Percentiles rank a stretch among this genome's conserved stretches.
Conservation (phyloP, 2,329 filamentous ascomycete species). For the Falciphora oryzae region DNA sequence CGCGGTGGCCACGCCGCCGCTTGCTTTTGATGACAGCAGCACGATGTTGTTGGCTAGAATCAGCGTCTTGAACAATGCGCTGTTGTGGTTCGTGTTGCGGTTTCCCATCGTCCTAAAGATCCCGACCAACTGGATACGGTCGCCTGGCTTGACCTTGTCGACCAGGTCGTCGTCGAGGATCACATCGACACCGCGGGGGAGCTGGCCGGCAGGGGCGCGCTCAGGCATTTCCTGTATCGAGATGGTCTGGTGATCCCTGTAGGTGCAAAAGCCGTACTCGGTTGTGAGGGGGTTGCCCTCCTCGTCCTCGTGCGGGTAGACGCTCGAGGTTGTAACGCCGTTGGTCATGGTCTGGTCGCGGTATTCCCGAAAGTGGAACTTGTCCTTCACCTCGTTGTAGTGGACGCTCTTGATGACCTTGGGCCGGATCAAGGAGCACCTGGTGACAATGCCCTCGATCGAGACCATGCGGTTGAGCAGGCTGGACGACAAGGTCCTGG, state of each 20-base stretch:
- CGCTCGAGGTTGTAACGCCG: constrained; percentile 79
- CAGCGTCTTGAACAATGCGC: constrained; percentile 89
- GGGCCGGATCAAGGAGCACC: constrained; percentile 88
- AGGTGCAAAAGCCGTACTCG: constrained; percentile 93
- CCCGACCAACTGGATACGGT: constrained; percentile 94
- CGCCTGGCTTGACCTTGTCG: constrained; percentile 89
- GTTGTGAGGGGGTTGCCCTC: constrained; percentile 88
- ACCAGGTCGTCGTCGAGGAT: constrained; percentile 96
- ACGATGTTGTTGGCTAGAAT: constrained; percentile 94
- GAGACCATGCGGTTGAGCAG: constrained; percentile 97
- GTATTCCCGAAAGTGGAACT: constrained; percentile 87
- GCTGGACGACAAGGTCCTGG: constrained; percentile 79
- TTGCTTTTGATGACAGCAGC: constrained; percentile 89
- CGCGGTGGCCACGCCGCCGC: constrained; percentile 85
- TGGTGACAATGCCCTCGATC: constrained; percentile 93
- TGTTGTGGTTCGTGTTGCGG: constrained; percentile 83
- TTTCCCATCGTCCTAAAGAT: constrained; percentile 93
- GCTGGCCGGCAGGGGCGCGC: constrained; percentile 86
- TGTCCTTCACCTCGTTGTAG: constrained; percentile 81
- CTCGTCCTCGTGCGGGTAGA: constrained; percentile 91
- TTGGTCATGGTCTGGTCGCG: constrained; percentile 97
- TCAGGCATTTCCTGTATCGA: constrained; percentile 99
- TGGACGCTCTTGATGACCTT: constrained; percentile 99
- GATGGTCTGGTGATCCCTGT: constrained; percentile 94
- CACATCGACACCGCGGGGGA: constrained; percentile 92